phyloP scores from a whole-genome alignment of 768 basidiomycete genomes.

The Lactifluus pinguis region DNA sequence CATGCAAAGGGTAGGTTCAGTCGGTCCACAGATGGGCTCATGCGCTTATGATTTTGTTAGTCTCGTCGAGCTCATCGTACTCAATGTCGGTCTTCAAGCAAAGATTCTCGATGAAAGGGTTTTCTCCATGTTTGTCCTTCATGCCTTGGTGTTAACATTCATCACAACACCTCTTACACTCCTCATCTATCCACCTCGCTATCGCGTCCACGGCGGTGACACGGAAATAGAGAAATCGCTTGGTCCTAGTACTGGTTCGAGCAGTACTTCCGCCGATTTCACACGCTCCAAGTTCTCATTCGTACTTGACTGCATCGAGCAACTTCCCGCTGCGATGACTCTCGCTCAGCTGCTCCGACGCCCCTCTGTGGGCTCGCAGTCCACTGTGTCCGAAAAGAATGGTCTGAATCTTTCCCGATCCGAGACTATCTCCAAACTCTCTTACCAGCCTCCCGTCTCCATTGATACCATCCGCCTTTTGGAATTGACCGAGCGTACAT shows the following conservation, averaged over 20 bases:
- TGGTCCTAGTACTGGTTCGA: conserved; percentile 5
- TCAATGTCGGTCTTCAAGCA: conserved; percentile 77
- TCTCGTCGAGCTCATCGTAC: conserved; percentile 81
- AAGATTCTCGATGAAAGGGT: conserved; percentile 52
- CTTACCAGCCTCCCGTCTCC: conserved; percentile 26
- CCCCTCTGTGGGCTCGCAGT: conserved; percentile 2
- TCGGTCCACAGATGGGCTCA: not conserved
- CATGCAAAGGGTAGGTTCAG: conserved; percentile 67
- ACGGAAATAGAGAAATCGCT: conserved; percentile 11
- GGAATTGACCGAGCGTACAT: conserved; percentile 83
- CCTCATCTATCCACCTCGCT: conserved; percentile 59
- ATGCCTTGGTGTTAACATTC: conserved; percentile 68
- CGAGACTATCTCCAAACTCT: conserved; percentile 18
- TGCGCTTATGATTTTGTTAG: conserved; percentile 25
- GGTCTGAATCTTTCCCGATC: not conserved
- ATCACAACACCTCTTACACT: conserved; percentile 79
- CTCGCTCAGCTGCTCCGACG: conserved; percentile 63
- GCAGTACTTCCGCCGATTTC: conserved; percentile 25
- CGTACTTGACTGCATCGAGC: conserved; percentile 74
- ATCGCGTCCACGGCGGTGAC: conserved; percentile 37
- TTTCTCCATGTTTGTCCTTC: conserved; percentile 87
- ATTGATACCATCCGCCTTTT: conserved; percentile 81
- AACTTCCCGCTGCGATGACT: conserved; percentile 75
- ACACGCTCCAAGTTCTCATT: conserved; percentile 56
- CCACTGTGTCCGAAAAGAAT: not conserved